Base-by-base conservation (phyloP, 192 early-diverging fungal genomes). In the Paraglomus brasilianum region DNA sequence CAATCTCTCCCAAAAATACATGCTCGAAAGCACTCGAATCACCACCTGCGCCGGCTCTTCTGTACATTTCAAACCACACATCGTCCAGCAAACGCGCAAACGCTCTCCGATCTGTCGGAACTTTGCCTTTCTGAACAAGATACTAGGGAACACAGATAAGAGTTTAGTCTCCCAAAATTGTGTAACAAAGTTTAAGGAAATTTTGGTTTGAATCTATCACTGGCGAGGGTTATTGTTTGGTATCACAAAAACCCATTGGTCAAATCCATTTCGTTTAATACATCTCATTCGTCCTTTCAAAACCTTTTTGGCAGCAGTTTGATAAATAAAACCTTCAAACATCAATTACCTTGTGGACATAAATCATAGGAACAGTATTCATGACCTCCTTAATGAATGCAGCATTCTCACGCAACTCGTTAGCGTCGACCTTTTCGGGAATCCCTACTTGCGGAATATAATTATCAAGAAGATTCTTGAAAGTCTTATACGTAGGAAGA, bases 1-100 rank as follows among this genome's bases (percentile, higher is more conserved):
- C 58, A 45, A 69, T 9, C 17, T 69, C 67, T 21, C 67, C 67
- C 15, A 69, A 5, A 30, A 69, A 69, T 39, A 69, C 67, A n/a
- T 69, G 67, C 38, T 69, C 67, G 48, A 69, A 69, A 8, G 52
- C 67, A 19, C 53, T 57, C 19, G 67, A 69, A 69, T 69, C 67
- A 22, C 22, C 17, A 13, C 13, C 38, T n/a, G 0, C 1, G 0
- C 51, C 67, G 45, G 55, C 49, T 57, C 67, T 55, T 57, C 0
- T 30, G n/a, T 69, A 69, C 43, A 69, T 30, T 38, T 69, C 24
- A 57, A 69, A 69, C 67, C 67, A 69, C 39, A 69, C 6, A 5
- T 57, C 45, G 11, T 47, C 38, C 41, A 69, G 52, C 43, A 38
- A 0, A 21, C n/a, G 22, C 15, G 44, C 49, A 45, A 69, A 69